Percentiles rank a stretch among this genome's conserved stretches.
These are phyloP conservation scores for Phoma sp. DNA, from an alignment of 2,329 filamentous ascomycete genomes.

Conservation along the genomic window DNA sequence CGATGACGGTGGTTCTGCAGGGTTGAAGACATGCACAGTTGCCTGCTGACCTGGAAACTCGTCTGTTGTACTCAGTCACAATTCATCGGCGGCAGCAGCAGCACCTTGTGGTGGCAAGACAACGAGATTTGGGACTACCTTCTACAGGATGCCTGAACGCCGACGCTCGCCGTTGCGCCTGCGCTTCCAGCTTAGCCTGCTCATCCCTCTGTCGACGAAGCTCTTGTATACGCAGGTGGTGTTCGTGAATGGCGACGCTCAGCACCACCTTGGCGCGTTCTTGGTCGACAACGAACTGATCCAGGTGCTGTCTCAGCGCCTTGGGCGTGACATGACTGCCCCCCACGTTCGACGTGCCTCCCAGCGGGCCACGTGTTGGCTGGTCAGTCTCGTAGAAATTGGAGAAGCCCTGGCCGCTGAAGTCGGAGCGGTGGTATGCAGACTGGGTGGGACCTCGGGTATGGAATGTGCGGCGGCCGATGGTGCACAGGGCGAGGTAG, in stretches of 20 bases:
- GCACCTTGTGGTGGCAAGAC: slow-evolving; percentile 15
- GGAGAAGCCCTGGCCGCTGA: slow-evolving; percentile 68
- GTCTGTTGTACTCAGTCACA: slow-evolving; percentile 54
- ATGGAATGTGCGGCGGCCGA: slow-evolving; percentile 44
- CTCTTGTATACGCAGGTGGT: slow-evolving; percentile 87
- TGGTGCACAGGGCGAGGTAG: slow-evolving; percentile 47
- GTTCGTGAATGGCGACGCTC: slow-evolving; percentile 93
- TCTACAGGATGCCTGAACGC: slow-evolving; percentile 77
- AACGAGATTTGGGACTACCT: slow-evolving; percentile 59
- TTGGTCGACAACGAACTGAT: slow-evolving; percentile 96
- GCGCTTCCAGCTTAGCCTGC: slow-evolving; percentile 74
- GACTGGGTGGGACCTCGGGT: slow-evolving; percentile 47
- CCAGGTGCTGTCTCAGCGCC: slow-evolving; percentile 84
- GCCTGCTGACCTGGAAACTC: slow-evolving; percentile 69
- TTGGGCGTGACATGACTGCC: slow-evolving; percentile 67
- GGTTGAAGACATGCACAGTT: slow-evolving; percentile 51
- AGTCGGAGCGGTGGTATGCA: slow-evolving; percentile 67
- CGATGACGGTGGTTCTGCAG: slow-evolving; percentile 21
- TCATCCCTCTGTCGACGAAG: slow-evolving; percentile 79
- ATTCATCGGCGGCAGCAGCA: slow-evolving; percentile 16
- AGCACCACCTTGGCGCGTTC: slow-evolving; percentile 93
- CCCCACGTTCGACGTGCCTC: slow-evolving; percentile 64
- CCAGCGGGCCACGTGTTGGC: slow-evolving; percentile 69
- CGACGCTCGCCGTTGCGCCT: slow-evolving; percentile 74
- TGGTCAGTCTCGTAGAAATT: slow-evolving; percentile 68